Evolutionary conservation across 371 early-diverging fungal species (phyloP).

Genomic region (Rhizomucor miehei): DNA sequence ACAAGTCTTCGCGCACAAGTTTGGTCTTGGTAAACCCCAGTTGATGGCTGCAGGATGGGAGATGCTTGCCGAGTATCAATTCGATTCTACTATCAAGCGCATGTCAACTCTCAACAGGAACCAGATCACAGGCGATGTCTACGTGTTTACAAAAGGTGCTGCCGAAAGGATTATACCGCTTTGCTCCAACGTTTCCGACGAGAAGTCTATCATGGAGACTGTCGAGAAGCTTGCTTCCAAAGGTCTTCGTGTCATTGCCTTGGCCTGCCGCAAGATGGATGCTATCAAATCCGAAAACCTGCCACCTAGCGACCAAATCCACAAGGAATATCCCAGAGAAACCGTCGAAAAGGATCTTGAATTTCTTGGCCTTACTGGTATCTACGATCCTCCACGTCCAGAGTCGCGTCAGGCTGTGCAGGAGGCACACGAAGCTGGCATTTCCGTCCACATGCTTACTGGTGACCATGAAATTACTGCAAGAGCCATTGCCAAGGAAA

Average conservation of each 20-base stretch:
- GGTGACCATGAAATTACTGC: conserved; percentile 92
- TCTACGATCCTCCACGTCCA: conserved; percentile 87
- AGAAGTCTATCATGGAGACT: conserved; percentile 12
- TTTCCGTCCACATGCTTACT: conserved; percentile 92
- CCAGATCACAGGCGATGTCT: conserved; percentile 34
- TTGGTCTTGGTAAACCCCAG: conserved; percentile 56
- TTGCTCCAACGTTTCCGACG: conserved; percentile 17
- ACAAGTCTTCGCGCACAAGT: conserved; percentile 69
- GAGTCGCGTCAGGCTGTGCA: conserved; percentile 71
- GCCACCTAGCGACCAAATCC: conserved; percentile 35
- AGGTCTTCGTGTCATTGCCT: conserved; percentile 53
- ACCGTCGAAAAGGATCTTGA: conserved; percentile 62
- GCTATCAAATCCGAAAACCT: conserved; percentile 22
- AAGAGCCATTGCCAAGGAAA: conserved; percentile 82
- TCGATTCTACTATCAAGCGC: conserved; percentile 77
- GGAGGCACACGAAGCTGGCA: conserved; percentile 85
- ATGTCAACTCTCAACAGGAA: conserved; percentile 53
- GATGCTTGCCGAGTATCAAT: conserved; percentile 68
- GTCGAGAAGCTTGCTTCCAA: conserved; percentile 28
- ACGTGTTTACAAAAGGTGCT: conserved; percentile 67
- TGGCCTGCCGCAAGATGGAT: conserved; percentile 46
- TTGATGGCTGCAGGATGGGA: conserved; percentile 47
- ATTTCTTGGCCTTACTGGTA: conserved; percentile 86
- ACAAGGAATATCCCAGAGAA: conserved; percentile 41
- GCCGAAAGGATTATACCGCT: conserved; percentile 44